These are phyloP conservation scores for Lyophyllum shimeji DNA, from an alignment of 768 basidiomycete species.

Conservation along the genomic window DNA sequence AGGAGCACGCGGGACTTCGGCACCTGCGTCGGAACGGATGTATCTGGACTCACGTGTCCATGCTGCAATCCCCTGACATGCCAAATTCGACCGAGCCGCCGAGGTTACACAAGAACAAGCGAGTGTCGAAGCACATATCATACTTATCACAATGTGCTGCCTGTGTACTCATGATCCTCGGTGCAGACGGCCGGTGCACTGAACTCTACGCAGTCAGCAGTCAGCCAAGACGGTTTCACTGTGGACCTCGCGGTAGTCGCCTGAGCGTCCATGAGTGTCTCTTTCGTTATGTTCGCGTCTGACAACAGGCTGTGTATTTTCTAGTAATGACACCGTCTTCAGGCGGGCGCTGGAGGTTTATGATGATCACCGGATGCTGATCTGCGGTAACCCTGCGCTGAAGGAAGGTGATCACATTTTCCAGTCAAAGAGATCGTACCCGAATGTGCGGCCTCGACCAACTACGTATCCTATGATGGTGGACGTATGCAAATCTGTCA, in stretches of 20 bases:
- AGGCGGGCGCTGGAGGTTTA: not conserved
- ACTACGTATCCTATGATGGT: no score
- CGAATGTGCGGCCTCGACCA: no score
- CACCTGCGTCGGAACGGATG: not conserved
- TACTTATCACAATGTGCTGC: not conserved
- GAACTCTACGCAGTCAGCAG: not conserved
- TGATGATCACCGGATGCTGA: not conserved
- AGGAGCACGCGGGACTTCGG: constrained; percentile 8
- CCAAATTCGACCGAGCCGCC: not conserved
- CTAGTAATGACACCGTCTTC: not conserved
- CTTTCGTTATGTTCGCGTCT: not conserved
- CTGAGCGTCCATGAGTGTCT: not conserved
- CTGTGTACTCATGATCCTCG: not conserved
- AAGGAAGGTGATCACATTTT: not conserved
- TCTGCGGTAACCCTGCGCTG: not conserved
- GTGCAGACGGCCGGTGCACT: not conserved
- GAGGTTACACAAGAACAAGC: not conserved
- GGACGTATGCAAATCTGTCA: no score
- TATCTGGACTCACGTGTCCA: not conserved
- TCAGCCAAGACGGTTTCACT: no score
- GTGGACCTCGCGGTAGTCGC: not conserved
- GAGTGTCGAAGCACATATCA: not conserved
- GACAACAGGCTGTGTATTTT: not conserved
- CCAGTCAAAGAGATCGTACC: no score
- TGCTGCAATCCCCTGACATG: not conserved